Conservation (phyloP, 768 basidiomycete species). For the Fomitopsis pulvina region DNA sequence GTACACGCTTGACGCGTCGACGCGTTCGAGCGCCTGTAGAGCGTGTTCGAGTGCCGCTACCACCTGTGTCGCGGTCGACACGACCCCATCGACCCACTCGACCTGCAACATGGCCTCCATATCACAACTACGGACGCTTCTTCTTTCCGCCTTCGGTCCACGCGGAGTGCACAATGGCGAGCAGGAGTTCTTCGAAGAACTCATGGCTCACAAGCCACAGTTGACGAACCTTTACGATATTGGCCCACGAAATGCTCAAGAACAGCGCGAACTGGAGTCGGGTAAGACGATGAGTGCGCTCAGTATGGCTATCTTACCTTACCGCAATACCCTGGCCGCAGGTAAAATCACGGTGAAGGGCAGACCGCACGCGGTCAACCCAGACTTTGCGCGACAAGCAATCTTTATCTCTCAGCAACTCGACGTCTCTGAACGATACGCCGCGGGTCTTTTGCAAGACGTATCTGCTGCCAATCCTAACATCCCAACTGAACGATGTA, state of each 20-base stretch:
- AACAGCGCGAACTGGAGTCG: slow-evolving; percentile 67
- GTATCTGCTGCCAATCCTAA: slow-evolving; percentile 64
- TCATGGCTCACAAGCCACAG: slow-evolving; percentile 59
- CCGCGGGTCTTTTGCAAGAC: slow-evolving; percentile 61
- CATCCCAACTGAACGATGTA: slow-evolving; percentile 42
- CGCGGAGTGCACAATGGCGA: slow-evolving; percentile 46
- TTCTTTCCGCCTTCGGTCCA: slow-evolving; percentile 41
- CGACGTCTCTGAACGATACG: slow-evolving; percentile 74
- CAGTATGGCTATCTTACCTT: not conserved
- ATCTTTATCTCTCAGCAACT: slow-evolving; percentile 79
- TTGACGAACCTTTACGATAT: slow-evolving; percentile 62
- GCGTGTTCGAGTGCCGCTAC: slow-evolving; percentile 8
- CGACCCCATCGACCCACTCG: slow-evolving; percentile 4
- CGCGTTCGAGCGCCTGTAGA: slow-evolving; percentile 7
- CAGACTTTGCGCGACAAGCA: slow-evolving; percentile 72
- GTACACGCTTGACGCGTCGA: slow-evolving; percentile 4
- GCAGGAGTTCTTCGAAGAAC: slow-evolving; percentile 70
- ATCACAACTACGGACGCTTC: slow-evolving; percentile 45
- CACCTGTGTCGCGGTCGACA: slow-evolving; percentile 2
- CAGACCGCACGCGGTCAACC: slow-evolving; percentile 63
- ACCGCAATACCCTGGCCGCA: slow-evolving; percentile 21
- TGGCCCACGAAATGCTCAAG: slow-evolving; percentile 51
- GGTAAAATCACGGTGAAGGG: slow-evolving; percentile 63
- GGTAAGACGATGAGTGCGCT: too few relatives aligned
- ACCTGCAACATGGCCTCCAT: slow-evolving; percentile 54